Evolutionary conservation across 257 asterid species (phyloP).

Genomic region (Penstemon barbatus): DNA sequence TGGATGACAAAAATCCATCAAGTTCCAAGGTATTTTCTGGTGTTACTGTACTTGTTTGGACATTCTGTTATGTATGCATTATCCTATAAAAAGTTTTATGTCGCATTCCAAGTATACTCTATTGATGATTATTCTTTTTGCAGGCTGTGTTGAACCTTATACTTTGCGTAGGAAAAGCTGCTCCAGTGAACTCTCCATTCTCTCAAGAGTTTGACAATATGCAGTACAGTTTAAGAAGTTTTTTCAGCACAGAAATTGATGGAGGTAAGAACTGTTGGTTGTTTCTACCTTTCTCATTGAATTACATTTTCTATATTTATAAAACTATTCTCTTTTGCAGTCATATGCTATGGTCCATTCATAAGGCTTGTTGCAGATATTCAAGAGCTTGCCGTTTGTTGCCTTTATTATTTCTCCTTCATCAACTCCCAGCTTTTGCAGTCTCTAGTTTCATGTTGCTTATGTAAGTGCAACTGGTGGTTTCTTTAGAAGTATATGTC

Average conservation of each 20-base stretch:
- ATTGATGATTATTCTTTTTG: slow-evolving; percentile 32
- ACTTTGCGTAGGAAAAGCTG: slow-evolving; percentile 63
- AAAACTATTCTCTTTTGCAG: slow-evolving; percentile 39
- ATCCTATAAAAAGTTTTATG: slow-evolving; percentile 4
- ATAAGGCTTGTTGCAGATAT: slow-evolving; percentile 63
- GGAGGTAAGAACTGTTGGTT: slow-evolving; percentile 42
- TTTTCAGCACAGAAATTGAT: slow-evolving; percentile 50
- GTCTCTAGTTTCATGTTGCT: slow-evolving; percentile 80
- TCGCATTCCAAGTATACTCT: neutral
- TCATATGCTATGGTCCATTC: slow-evolving; percentile 72
- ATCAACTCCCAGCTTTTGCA: slow-evolving; percentile 61
- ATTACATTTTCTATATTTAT: slow-evolving; percentile 25
- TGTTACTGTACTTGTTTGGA: slow-evolving; percentile 22
- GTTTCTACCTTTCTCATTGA: slow-evolving; percentile 24
- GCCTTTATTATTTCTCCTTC: slow-evolving; percentile 71
- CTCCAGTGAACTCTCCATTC: slow-evolving; percentile 46
- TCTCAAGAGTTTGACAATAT: slow-evolving; percentile 58
- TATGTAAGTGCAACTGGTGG: slow-evolving; percentile 54
- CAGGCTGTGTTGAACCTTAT: slow-evolving; percentile 79
- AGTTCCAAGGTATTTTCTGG: slow-evolving; percentile 65
- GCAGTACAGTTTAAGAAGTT: slow-evolving; percentile 47
- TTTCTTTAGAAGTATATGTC: neutral
- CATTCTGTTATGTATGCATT: slow-evolving; percentile 18
- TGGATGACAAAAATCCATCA: slow-evolving; percentile 60
- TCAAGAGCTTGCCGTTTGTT: slow-evolving; percentile 82